phyloP scores from a whole-genome alignment of 148 eudicot species.

The Selenicereus undatus region DNA sequence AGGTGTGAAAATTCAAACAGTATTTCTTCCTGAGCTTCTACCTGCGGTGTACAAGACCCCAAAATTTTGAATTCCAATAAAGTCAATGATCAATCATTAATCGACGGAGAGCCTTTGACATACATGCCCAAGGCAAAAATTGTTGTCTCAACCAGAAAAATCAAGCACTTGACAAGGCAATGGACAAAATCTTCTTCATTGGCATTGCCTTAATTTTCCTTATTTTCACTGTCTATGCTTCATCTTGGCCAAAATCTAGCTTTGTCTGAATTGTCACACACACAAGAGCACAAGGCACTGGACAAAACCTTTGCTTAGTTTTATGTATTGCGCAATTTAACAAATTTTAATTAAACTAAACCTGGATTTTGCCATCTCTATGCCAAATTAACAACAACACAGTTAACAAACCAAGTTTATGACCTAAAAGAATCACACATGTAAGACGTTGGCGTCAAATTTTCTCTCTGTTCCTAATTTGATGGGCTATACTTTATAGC shows the following conservation, averaged over 20 bases:
- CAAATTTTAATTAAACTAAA: neutral
- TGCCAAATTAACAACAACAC: neutral
- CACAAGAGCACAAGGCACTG: neutral
- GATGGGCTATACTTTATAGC: neutral
- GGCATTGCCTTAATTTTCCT: neutral
- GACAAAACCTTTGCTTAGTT: neutral
- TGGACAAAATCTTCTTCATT: neutral
- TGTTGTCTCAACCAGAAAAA: neutral
- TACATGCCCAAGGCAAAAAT: neutral
- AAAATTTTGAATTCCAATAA: neutral
- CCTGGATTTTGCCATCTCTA: neutral
- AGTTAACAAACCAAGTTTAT: neutral
- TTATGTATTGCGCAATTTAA: neutral
- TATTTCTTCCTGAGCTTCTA: conserved; percentile 58
- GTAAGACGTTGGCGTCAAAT: neutral
- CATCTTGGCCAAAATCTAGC: neutral
- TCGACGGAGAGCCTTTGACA: neutral
- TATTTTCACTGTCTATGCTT: neutral
- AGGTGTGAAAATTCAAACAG: conserved; percentile 44
- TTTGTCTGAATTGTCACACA: neutral
- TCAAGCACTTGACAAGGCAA: neutral
- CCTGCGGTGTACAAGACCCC: conserved; percentile 32
- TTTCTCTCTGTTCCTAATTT: neutral
- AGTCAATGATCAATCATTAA: neutral
- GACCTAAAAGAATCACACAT: neutral